Percentiles rank a stretch among this genome's conserved stretches.
Conservation (phyloP, 768 basidiomycete genomes). For the Kwoniella botswanensis region DNA sequence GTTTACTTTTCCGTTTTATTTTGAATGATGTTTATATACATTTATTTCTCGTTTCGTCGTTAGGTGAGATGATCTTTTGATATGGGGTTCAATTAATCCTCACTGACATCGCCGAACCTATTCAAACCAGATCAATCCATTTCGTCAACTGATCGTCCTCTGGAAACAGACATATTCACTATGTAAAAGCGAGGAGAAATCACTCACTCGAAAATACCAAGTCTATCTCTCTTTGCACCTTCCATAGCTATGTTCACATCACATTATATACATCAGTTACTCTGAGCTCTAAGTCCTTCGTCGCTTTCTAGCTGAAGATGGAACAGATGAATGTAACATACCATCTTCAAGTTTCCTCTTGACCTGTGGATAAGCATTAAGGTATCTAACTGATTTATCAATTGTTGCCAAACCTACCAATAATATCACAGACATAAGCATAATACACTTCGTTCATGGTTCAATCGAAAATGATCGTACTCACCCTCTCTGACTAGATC, state of each 20-base stretch:
- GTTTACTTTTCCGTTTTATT: too few species aligned
- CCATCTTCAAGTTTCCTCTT: conserved; percentile 52
- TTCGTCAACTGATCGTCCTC: conserved; percentile 11
- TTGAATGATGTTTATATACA: background rate
- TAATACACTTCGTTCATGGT: background rate
- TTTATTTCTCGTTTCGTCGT: too few species aligned
- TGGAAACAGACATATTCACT: background rate
- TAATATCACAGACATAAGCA: background rate
- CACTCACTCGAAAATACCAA: conserved; percentile 58
- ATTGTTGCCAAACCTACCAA: conserved; percentile 53
- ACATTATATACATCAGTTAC: conserved; percentile 47
- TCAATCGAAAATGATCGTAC: conserved; percentile 6
- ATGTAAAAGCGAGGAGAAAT: too few species aligned
- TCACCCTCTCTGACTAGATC: conserved; percentile 84
- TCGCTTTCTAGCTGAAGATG: too few species aligned
- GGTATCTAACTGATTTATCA: conserved; percentile 54
- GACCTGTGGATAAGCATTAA: conserved; percentile 53
- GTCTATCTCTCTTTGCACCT: conserved; percentile 55
- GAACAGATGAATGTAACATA: conserved; percentile 26
- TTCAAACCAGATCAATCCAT: background rate
- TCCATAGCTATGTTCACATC: conserved; percentile 42
- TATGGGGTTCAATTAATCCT: conserved; percentile 37
- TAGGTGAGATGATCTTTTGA: background rate
- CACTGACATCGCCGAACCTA: conserved; percentile 56
- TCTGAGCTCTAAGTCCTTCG: background rate